Evolutionary conservation across 2,329 filamentous ascomycete genomes (phyloP).

Genomic region (Paecilomyces fulvus): DNA sequence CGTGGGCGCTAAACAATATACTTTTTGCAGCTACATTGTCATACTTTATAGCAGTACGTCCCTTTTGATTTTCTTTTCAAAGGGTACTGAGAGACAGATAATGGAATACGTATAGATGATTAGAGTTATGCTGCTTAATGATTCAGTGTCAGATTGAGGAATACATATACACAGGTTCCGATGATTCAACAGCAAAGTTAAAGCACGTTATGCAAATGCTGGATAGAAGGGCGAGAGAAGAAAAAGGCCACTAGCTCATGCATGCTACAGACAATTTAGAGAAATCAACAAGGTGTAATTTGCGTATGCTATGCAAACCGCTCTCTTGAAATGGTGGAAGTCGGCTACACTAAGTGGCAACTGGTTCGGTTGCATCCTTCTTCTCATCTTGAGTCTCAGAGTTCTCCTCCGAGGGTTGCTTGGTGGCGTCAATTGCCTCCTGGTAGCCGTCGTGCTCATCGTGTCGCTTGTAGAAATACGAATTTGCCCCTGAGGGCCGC

Average conservation of each 20-base stretch:
- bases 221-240: background rate
- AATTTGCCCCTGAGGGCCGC: conserved; percentile 52
- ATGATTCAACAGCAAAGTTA: background rate
- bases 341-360: background rate
- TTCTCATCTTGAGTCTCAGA: background rate
- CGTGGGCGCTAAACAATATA: too few species aligned
- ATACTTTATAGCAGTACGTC: too few species aligned
- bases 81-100: too few species aligned
- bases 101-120: too few species aligned
- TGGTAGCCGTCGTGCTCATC: conserved; percentile 78
- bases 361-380: background rate
- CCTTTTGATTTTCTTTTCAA: too few species aligned
- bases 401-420: background rate
- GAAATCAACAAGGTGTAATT: background rate
- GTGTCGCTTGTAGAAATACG: conserved; percentile 74
- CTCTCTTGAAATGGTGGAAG: background rate
- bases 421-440: conserved; percentile 21
- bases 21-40: too few species aligned
- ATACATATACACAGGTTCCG: background rate
- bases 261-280: background rate
- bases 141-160: background rate
- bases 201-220: background rate
- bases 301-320: background rate
- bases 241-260: background rate
- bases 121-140: background rate